Conservation (phyloP, 2,329 filamentous ascomycete species). For the Penicillium fuscoglaucum region DNA sequence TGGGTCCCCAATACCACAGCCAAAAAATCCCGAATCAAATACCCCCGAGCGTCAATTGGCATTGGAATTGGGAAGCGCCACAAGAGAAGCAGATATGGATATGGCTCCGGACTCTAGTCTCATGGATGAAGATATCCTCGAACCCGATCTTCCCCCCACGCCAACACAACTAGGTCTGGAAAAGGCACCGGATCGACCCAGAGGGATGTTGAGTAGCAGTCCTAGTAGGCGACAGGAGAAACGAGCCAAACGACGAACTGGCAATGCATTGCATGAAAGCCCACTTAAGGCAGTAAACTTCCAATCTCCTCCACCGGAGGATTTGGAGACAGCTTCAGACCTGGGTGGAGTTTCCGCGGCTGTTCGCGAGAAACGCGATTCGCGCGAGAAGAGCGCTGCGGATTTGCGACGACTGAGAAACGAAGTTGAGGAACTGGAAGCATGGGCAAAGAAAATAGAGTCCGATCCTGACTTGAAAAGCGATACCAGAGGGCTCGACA, state of each 20-base stretch:
- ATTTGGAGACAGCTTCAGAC: conserved; percentile 8
- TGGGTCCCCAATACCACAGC: conserved; percentile 26
- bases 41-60: conserved; percentile 38
- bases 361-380: conserved; percentile 50
- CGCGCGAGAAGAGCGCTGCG: conserved; percentile 55
- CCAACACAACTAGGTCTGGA: conserved; percentile 44
- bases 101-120: conserved; percentile 21
- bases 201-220: conserved; percentile 38
- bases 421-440: conserved; percentile 58
- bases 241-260: conserved; percentile 27
- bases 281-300: conserved; percentile 32
- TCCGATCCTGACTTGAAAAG: conserved; percentile 32
- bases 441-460: conserved; percentile 59
- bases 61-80: conserved; percentile 35
- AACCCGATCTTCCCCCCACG: conserved; percentile 63
- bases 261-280: conserved; percentile 28
- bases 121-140: conserved; percentile 43
- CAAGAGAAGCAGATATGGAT: conserved; percentile 23
- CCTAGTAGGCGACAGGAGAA: conserved; percentile 36
- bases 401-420: conserved; percentile 59
- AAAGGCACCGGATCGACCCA: conserved; percentile 34
- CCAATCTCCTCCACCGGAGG: conserved; percentile 18
- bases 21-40: conserved; percentile 14
- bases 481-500: conserved; percentile 37
- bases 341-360: conserved; percentile 24